These are phyloP conservation scores for Silene uniflora DNA, from an alignment of 148 eudicot genomes.

Conservation along the genomic window DNA sequence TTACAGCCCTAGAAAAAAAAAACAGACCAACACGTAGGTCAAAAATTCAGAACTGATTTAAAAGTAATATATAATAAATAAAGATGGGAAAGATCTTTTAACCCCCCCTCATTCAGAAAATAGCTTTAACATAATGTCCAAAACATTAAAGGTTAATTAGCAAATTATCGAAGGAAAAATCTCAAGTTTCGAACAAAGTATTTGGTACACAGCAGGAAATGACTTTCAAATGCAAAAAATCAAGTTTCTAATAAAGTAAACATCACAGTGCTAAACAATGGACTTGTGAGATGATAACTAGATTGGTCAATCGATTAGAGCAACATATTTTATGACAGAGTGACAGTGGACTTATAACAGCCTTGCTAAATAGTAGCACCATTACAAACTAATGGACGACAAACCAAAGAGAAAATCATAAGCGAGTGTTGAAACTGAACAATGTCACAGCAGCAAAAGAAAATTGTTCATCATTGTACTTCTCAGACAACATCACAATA, in stretches of 20 bases:
- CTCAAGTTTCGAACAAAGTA: neutral
- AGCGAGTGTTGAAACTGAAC: constrained; percentile 25
- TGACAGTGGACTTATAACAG: no score
- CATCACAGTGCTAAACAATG: neutral
- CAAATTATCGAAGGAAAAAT: neutral
- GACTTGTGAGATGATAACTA: neutral
- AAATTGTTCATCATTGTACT: neutral
- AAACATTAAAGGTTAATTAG: neutral
- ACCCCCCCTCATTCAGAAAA: neutral
- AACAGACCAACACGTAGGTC: constrained; percentile 9
- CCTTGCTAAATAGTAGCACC: no score
- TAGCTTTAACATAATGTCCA: neutral
- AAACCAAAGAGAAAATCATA: constrained; percentile 15
- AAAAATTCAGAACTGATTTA: neutral
- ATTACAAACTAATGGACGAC: no score
- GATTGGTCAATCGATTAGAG: neutral
- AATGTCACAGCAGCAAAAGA: constrained; percentile 23
- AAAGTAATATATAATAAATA: neutral
- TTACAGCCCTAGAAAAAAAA: constrained; percentile 38
- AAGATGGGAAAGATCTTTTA: neutral
- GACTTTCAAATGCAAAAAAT: neutral
- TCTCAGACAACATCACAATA: neutral
- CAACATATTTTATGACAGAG: neutral
- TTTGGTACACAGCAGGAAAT: neutral
- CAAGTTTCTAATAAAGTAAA: neutral